These are phyloP conservation scores for Collybiopsis luxurians DNA, from an alignment of 768 basidiomycete species.

Conservation along the genomic window DNA sequence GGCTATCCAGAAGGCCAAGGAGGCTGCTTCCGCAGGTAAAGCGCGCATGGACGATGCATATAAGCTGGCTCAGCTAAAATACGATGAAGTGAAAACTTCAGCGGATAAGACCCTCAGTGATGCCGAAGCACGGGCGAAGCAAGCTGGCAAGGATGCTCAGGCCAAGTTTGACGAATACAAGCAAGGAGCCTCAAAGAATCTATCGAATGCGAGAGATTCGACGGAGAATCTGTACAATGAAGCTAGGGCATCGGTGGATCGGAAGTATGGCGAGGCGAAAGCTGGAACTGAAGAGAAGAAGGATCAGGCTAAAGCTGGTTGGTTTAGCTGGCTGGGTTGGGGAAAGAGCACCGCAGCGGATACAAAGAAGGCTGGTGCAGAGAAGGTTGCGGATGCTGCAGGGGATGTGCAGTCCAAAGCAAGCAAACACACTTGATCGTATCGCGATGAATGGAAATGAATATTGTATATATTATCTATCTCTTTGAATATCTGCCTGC, in stretches of 20 bases:
- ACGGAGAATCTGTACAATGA: constrained; percentile 12
- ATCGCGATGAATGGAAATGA: not conserved
- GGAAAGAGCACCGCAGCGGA: constrained; percentile 18
- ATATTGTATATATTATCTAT: not conserved
- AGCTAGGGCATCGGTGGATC: constrained; percentile 5
- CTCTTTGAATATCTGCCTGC: not conserved
- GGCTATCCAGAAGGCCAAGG: constrained; percentile 6
- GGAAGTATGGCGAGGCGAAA: constrained; percentile 8
- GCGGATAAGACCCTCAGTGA: constrained; percentile 5
- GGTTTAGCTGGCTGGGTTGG: constrained; percentile 20
- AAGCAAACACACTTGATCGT: constrained; percentile 2
- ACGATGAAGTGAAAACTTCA: constrained; percentile 6
- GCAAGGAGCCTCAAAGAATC: not conserved
- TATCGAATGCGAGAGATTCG: constrained; percentile 5
- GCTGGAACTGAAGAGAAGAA: constrained; percentile 6
- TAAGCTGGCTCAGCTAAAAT: constrained; percentile 9
- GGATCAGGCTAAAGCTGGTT: constrained; percentile 15
- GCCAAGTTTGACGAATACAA: constrained; percentile 9
- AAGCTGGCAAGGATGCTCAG: constrained; percentile 8
- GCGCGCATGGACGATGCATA: constrained; percentile 9
- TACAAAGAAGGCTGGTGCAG: constrained; percentile 13
- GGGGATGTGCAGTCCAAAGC: constrained; percentile 11
- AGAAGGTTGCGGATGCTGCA: constrained; percentile 10
- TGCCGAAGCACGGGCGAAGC: constrained; percentile 8
- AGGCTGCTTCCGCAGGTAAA: constrained; percentile 10